Base-by-base conservation (phyloP, 805 yeast species). In the Sungouiozyma ichnusensis region DNA sequence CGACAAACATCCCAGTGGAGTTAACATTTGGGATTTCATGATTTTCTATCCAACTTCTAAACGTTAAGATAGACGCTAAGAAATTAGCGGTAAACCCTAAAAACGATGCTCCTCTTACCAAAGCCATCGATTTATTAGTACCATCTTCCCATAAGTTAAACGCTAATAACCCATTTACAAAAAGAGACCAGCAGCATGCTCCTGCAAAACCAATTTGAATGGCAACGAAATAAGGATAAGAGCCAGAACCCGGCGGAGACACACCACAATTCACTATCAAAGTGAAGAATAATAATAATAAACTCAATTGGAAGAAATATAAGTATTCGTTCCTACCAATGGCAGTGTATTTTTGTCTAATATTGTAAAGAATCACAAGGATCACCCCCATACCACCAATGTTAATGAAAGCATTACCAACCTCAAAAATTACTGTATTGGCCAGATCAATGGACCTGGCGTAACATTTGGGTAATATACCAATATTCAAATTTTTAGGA, bases 121-220 rank as follows among this genome's bases (percentile, higher is more conserved):
- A 55, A 58, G 76, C 63, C 69, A 85, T 71, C 1, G 95, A 78
- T 44, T 57, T 67, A 15, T 60, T 55, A 1, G 95, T 81, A 16
- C 97, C 97, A 61, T 90, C 98, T 60, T 88, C 97, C 94, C 95
- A 92, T 31, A 88, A 64, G 60, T 87, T 92, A 60, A 86, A 86
- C 16, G 90, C 88, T 16, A 87, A 63, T 3, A 92, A 57, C 3
- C 97, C 96, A 46, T 81, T 80, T 41, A 77, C 67, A 56, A 84
- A 65, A 41, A 90, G 60, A 34, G 82, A 63, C 68, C 80, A 69
- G 55, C 94, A 83, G 29, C 79, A 72, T 0, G 84, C 80, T 11
- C 87, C 77, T 0, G 82, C 72, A 16, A 85, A 53, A 0, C 90
- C 95, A 17, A 81, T 58, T 59, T 90, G 97, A 5, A 80, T 68